Percentiles rank a stretch among this genome's conserved stretches.
Conservation (phyloP, 176 grass and related monocot species). For the Zizania latifolia region DNA sequence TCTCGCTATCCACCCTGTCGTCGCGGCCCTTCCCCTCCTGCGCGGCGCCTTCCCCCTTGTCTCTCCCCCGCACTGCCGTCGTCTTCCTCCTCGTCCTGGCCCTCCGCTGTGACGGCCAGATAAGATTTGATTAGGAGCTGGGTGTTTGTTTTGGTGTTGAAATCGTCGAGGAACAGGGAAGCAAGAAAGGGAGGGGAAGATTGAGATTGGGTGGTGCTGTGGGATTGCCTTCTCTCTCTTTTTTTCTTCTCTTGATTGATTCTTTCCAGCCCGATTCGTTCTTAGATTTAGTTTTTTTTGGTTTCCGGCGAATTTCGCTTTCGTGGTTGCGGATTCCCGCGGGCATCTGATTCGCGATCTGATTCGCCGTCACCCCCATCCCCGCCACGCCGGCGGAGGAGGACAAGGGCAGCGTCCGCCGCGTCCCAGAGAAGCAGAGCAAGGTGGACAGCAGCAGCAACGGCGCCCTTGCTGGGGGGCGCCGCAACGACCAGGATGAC, state of each 20-base stretch:
- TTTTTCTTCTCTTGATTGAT: no score
- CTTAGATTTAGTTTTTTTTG: no score
- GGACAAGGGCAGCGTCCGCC: slow-evolving; percentile 60
- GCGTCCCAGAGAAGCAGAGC: slow-evolving; percentile 55
- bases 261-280: no score
- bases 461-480: not conserved
- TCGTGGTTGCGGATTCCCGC: slow-evolving; percentile 15
- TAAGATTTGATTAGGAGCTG: slow-evolving; percentile 21
- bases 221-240: not conserved
- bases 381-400: slow-evolving; percentile 51
- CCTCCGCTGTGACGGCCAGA: slow-evolving; percentile 40
- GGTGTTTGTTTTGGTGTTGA: not conserved
- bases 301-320: slow-evolving; percentile 11
- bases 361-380: slow-evolving; percentile 11
- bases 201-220: not conserved
- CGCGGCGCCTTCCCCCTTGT: not conserved
- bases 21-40: slow-evolving; percentile 2
- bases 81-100: slow-evolving; percentile 21
- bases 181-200: slow-evolving; percentile 7
- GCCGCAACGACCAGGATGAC: not conserved
- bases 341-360: slow-evolving; percentile 34
- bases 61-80: no score
- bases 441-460: slow-evolving; percentile 66
- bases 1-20: slow-evolving; percentile 34
- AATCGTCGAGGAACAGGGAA: slow-evolving; percentile 25